Conservation (phyloP, 306 rosid species). For the Begonia loranthoides region DNA sequence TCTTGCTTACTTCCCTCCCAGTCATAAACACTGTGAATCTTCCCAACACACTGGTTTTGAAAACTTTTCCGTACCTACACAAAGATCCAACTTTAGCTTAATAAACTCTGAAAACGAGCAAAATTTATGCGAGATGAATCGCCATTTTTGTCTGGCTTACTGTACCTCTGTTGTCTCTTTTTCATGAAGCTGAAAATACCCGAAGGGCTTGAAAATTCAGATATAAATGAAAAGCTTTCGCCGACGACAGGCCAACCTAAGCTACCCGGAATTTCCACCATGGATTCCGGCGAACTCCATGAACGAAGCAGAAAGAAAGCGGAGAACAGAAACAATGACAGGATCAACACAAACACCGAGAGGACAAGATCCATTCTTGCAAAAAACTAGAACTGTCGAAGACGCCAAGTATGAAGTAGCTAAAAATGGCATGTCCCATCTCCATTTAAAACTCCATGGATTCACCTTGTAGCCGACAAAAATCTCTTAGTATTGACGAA, state of each 20-base stretch:
- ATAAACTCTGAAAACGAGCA: neutral
- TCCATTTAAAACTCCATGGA: too few relatives aligned
- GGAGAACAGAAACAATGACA: too few relatives aligned
- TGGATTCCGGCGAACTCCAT: slow-evolving; percentile 46
- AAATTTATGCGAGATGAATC: neutral
- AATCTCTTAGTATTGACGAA: too few relatives aligned
- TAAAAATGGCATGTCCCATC: too few relatives aligned
- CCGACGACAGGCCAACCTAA: slow-evolving; percentile 84
- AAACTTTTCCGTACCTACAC: slow-evolving; percentile 66
- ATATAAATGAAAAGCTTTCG: slow-evolving; percentile 56
- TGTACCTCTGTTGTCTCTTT: slow-evolving; percentile 65
- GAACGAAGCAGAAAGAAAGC: slow-evolving; percentile 15
- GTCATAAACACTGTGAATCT: slow-evolving; percentile 77
- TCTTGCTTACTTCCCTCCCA: slow-evolving; percentile 76
- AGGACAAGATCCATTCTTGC: too few relatives aligned
- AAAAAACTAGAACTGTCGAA: too few relatives aligned
- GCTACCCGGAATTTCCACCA: slow-evolving; percentile 67
- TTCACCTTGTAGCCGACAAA: too few relatives aligned
- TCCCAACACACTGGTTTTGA: slow-evolving; percentile 65
- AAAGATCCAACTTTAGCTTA: neutral
- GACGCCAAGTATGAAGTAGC: too few relatives aligned
- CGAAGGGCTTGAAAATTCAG: slow-evolving; percentile 63
- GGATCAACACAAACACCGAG: too few relatives aligned
- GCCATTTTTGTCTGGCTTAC: too few relatives aligned
- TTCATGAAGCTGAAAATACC: slow-evolving; percentile 76